Evolutionary conservation across 306 rosid genomes (phyloP), one percentile per base, ranked within the genome.

Genomic region (Begonia masoniana): DNA sequence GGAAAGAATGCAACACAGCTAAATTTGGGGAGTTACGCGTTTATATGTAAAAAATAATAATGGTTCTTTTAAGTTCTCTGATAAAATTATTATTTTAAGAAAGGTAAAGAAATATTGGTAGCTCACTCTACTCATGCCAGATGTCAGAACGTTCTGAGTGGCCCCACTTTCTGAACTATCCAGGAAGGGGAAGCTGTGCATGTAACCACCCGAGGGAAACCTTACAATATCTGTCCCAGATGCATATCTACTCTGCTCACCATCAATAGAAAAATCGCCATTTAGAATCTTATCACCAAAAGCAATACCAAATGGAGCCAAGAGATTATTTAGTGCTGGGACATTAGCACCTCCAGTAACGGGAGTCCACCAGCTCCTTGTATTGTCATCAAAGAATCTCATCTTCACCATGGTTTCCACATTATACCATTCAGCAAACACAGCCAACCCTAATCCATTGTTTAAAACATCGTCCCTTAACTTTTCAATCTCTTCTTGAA

Each of bases 311-410:
- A 91, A 85, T 43, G 97, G 92, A 59, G 86, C 96, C 78, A 91
- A 81, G 53, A 85, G 86, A 66, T 86, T 84, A 70, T 91, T 91
- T 49, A 83, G 75, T 16, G 99, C 94, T 45, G 96, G 96, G 77
- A 83, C 54, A 79, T 91, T 91, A 63, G 96, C 81, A 12, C 96
- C 99, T 63, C 96, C 99, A 23, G 99, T 91, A 51, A 81, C 92
- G 11, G 99, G 94, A 64, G 94, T 91, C 99, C 99, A 91, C 99
- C 99, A 91, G 68, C 99, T 86, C 59, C 99, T 72, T 1, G 99
- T 86, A 72, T 91, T 86, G 57, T 91, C 96, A 62, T 91, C 99
- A 62, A 91, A 91, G 65, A 91, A 85, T 69, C 91, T 78, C 97
- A 91, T 91, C 72, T 85, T 85, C 61, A 91, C 92, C 97, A 91